Conservation (phyloP, 2,329 filamentous ascomycete genomes). For the Cladophialophora immunda region DNA sequence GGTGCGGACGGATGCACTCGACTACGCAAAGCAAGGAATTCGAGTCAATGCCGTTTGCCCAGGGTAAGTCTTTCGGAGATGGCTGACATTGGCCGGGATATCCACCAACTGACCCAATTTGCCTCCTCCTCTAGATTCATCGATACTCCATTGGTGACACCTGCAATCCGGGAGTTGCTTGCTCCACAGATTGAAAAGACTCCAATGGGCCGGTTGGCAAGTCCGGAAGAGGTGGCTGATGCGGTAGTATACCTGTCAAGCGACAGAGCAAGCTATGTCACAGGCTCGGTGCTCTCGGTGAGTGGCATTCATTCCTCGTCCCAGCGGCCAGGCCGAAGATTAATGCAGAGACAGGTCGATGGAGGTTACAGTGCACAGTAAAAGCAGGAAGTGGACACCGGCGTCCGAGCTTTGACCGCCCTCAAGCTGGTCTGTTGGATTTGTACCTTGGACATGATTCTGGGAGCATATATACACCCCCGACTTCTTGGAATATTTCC, state of each 20-base stretch:
- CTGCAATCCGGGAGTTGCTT: constrained; percentile 7
- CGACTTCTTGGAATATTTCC: background rate
- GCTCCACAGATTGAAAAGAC: constrained; percentile 17
- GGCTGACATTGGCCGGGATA: background rate
- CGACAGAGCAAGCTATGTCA: constrained; percentile 46
- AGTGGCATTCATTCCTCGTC: background rate
- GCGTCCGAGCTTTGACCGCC: background rate
- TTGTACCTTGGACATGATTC: background rate
- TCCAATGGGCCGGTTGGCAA: constrained; percentile 47
- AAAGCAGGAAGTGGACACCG: background rate
- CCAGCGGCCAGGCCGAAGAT: background rate
- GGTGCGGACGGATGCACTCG: constrained; percentile 50
- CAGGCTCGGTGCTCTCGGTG: constrained; percentile 36
- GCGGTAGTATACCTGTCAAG: constrained; percentile 45
- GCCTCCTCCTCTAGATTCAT: constrained; percentile 1
- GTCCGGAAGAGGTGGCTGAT: constrained; percentile 47
- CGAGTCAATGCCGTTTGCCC: constrained; percentile 52
- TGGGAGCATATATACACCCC: background rate
- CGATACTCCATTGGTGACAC: constrained; percentile 13
- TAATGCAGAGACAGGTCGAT: constrained; percentile 15
- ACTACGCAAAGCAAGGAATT: constrained; percentile 46
- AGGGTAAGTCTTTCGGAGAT: constrained; percentile 40
- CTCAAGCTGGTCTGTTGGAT: background rate
- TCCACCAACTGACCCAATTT: background rate
- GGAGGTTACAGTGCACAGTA: constrained; percentile 24